Conservation (phyloP, 495 filamentous ascomycete genomes). For the Hypoxylon trugodes region DNA sequence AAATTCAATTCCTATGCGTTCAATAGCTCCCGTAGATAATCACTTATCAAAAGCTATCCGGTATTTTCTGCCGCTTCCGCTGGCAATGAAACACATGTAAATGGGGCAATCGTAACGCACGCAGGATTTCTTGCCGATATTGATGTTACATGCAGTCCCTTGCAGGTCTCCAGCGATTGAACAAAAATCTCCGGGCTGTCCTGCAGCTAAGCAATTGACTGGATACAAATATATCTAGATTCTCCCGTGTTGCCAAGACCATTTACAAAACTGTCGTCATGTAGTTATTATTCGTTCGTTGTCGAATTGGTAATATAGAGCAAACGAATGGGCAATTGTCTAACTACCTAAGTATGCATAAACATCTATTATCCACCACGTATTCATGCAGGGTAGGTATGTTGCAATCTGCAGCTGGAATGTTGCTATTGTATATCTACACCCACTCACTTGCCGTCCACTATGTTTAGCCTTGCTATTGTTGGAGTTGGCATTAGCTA, state of each 20-base stretch:
- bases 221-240: slow-evolving; percentile 30
- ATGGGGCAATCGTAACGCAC: slow-evolving; percentile 2
- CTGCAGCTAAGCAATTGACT: slow-evolving; percentile 24
- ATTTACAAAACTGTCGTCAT: slow-evolving; percentile 1
- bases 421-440: slow-evolving; percentile 18
- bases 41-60: no score
- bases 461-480: not conserved
- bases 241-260: slow-evolving; percentile 33
- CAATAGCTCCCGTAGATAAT: no score
- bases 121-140: slow-evolving; percentile 10
- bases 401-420: slow-evolving; percentile 10
- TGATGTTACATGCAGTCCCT: slow-evolving; percentile 28
- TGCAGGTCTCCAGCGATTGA: slow-evolving; percentile 12
- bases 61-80: no score
- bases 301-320: slow-evolving; percentile 14
- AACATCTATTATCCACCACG: not conserved
- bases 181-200: slow-evolving; percentile 10
- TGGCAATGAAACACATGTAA: no score
- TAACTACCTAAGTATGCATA: not conserved
- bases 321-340: not conserved
- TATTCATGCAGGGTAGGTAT: slow-evolving; percentile 1
- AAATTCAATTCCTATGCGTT: no score
- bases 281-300: not conserved
- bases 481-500: slow-evolving; percentile 29
- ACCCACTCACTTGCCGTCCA: not conserved